Evolutionary conservation across 1,284 basidiomycete genomes (phyloP), one percentile per base, ranked within the genome.

Genomic region (Agaricales sp.): DNA sequence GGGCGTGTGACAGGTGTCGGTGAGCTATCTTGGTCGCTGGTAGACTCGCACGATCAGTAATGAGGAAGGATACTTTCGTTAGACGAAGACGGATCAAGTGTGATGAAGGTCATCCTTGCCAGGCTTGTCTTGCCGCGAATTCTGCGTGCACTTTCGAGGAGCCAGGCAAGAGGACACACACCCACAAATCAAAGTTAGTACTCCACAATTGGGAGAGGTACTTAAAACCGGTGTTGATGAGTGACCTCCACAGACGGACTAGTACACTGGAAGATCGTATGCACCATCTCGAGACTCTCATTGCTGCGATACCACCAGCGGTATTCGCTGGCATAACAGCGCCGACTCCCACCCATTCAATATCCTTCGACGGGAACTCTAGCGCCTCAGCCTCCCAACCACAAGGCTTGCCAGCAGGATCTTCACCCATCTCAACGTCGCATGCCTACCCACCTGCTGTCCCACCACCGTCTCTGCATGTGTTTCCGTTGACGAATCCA

Each of bases 1-100:
- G 87, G 62, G 86, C 86, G 53, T 89, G 86, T 70, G 86, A 89
- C 73, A 82, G 87, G 52, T 89, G 86, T 71, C 78, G 86, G 85
- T 88, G 67, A 74, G 82, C 61, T 50, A 25, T 18, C 23, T 16
- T 38, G 43, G 22, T 54, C 19, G 25, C 24, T 51, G 26, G 50
- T 53, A 44, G 23, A 47, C 16, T 51, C 48, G 2, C 16, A 43
- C 20, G 37, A 1, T 26, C 21, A 23, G 51, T 48, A 26, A 23
- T 46, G 20, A 52, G 53, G n/a, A 51, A 22, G 19, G 14, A 6
- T 41, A 4, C 43, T 49, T 18, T 24, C 45, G n/a, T 39, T 57
- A 87, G 86, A 25, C 81, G 85, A 51, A 70, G 85, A 58, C 69
- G 86, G 57, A 89, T 88, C 61, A 86, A 87, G 58, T 89, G 86